A percentile compares a stretch with the other conserved stretches of the same genome.
Evolutionary conservation across 306 rosid species (phyloP).

Genomic region (Delonix regia): DNA sequence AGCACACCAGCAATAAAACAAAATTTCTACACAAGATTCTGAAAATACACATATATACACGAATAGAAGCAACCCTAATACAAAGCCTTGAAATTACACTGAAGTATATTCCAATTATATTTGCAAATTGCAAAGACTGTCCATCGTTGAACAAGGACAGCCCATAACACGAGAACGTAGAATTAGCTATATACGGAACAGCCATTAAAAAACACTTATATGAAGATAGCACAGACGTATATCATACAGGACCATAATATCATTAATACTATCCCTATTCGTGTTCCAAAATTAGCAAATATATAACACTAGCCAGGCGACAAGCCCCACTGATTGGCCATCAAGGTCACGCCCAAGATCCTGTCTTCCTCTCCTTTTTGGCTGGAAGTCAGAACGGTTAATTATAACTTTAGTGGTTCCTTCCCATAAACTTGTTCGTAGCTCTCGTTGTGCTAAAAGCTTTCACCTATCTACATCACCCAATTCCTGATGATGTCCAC

Average conservation of each 20-base stretch:
- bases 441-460: conserved; percentile 47
- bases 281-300: conserved; percentile 66
- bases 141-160: conserved; percentile 40
- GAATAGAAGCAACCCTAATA: conserved; percentile 26
- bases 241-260: conserved; percentile 63
- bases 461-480: conserved; percentile 46
- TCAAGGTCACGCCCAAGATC: conserved; percentile 49
- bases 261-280: conserved; percentile 62
- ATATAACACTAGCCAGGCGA: conserved; percentile 61
- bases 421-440: conserved; percentile 52
- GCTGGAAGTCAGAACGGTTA: conserved; percentile 51
- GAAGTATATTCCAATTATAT: conserved; percentile 43
- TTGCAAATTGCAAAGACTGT: conserved; percentile 47
- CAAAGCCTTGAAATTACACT: conserved; percentile 35
- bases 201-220: conserved; percentile 48
- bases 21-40: not conserved
- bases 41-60: not conserved
- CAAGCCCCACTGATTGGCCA: conserved; percentile 53
- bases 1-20: not conserved
- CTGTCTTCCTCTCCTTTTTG: conserved; percentile 53
- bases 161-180: not conserved
- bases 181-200: conserved; percentile 37
- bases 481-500: conserved; percentile 40
- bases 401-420: conserved; percentile 51
- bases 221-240: conserved; percentile 53